Evolutionary conservation across 805 yeast genomes (phyloP).

Genomic region (Metschnikowia lunata): DNA sequence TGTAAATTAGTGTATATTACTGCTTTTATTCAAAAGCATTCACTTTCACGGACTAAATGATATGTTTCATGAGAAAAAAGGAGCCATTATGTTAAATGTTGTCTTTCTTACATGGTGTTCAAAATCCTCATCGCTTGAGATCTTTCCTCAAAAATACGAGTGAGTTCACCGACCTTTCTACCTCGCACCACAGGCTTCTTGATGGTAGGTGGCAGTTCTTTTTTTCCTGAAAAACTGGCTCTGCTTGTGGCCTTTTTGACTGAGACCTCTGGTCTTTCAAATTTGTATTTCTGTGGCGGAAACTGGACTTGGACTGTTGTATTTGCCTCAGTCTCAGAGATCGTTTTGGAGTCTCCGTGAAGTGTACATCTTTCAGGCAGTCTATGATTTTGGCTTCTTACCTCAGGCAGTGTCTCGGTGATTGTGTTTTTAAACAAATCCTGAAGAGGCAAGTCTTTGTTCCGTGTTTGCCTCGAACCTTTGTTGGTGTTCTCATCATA

Average conservation of each 20-base stretch:
- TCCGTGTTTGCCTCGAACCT: too few relatives aligned
- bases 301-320: constrained; percentile 23
- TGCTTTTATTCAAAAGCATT: neutral
- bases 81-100: too few relatives aligned
- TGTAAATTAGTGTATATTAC: constrained; percentile 20
- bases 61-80: too few relatives aligned
- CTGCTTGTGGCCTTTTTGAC: too few relatives aligned
- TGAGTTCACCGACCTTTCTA: constrained; percentile 57
- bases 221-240: too few relatives aligned
- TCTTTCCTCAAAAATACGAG: constrained; percentile 61
- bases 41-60: too few relatives aligned
- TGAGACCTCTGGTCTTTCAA: constrained; percentile 7
- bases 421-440: neutral
- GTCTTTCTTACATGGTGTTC: constrained; percentile 9
- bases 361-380: too few relatives aligned
- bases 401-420: neutral
- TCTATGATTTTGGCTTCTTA: too few relatives aligned
- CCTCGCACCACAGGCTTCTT: constrained; percentile 47
- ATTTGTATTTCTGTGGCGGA: constrained; percentile 38
- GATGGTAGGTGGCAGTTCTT: neutral
- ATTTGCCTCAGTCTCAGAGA: neutral
- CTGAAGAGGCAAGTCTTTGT: neutral
- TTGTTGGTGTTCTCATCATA: too few relatives aligned
- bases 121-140: constrained; percentile 35
- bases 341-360: neutral